Evolutionary conservation across 139 green algal genomes (phyloP).

Genomic region (Coccomyxa sp.): DNA sequence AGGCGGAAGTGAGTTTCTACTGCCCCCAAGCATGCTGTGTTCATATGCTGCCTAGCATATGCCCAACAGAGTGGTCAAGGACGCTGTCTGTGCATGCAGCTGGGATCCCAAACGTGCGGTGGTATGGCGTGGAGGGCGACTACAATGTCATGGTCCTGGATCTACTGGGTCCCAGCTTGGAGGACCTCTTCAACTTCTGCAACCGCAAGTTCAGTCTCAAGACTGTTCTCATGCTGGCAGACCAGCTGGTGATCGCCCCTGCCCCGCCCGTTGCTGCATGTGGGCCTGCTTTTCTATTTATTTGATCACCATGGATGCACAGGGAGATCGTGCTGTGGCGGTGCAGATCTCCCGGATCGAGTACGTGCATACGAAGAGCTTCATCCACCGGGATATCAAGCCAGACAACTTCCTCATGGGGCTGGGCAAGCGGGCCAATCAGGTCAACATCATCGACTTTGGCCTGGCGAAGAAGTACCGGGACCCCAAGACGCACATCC

Average conservation of each 20-base stretch:
- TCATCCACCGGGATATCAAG: constrained; percentile 99
- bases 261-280: too few species aligned
- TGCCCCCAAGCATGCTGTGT: too few species aligned
- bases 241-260: constrained; percentile 84
- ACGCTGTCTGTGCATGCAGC: too few species aligned
- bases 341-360: constrained; percentile 90
- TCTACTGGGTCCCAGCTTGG: constrained; percentile 91
- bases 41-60: too few species aligned
- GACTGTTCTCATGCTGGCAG: constrained; percentile 98
- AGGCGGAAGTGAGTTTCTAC: constrained; percentile 69
- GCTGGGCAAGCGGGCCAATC: constrained; percentile 94
- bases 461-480: constrained; percentile 99
- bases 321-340: not conserved
- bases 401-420: constrained; percentile 99
- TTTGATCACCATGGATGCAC: too few species aligned
- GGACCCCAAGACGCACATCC: constrained; percentile 97
- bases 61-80: too few species aligned
- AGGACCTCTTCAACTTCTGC: constrained; percentile 99
- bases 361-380: constrained; percentile 96
- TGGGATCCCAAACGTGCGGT: constrained; percentile 97
- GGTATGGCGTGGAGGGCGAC: constrained; percentile 98
- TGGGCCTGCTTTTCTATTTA: too few species aligned
- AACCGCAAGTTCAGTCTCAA: constrained; percentile 97
- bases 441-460: constrained; percentile 99
- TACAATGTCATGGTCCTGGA: constrained; percentile 99